Base-by-base conservation (phyloP, 768 basidiomycete genomes). In the Ramaria sp. region DNA sequence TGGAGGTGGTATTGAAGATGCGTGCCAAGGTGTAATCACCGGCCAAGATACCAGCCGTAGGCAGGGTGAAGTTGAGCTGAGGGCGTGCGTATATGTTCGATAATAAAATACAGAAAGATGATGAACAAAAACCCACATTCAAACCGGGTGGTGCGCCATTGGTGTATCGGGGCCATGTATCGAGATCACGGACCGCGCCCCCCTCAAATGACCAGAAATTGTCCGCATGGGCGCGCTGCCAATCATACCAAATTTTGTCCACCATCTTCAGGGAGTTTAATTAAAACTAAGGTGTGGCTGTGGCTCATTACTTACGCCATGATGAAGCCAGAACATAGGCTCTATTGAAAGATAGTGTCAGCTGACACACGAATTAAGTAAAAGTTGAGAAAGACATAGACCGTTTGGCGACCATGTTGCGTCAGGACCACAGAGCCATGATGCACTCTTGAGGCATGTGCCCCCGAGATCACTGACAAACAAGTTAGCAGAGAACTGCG, bases 211-310 rank as follows among this genome's bases (percentile, higher is more conserved):
- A 63, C 48, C 59, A 54, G 52, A 56, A 59, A 59, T 68, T 72
- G 11, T 43, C 50, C 1, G 59, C 30, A 54, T 68, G 43, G 11
- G 54, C 55, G 52, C 58, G 56, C 49, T 72, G 71, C 71, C 71
- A 72, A 50, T 71, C 67, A 51, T 49, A 70, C 71, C 71, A 72
- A 15, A 72, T 53, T 55, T 70, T 70, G 60, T 72, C 71, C 49
- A 72, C 61, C 70, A 70, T 71, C 67, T 67, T 17, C 39, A 20
- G 34, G 5, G n/a, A 20, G 30, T 47, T 41, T 38, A 54, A 20
- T 15, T 12, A 47, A 15, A 47, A 7, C 6, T 7, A 12, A 43
- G 19, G 22, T 11, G 7, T n/a, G 27, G 22, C 19, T 13, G 7
- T 6, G 15, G 5, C 10, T 41, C n/a, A 27, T 13, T n/a, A 45